Evolutionary conservation across 345 rosid species (phyloP), one percentile per base, ranked within the genome.

Genomic region (Iberis pinnata): DNA sequence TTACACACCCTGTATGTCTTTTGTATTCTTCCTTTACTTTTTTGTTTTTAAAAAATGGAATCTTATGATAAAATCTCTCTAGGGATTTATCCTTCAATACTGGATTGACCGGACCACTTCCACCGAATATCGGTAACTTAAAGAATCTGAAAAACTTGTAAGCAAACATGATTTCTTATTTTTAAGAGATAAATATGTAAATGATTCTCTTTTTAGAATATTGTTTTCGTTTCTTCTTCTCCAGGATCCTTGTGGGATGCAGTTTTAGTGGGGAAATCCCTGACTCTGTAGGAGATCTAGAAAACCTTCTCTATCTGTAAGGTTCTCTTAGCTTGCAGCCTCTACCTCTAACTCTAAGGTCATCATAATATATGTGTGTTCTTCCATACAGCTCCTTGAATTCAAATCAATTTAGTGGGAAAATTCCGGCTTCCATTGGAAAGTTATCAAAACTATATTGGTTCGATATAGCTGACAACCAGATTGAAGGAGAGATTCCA

Each of bases 391-490:
- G 97, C 63, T 83, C 97, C 33, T 69, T 88, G 31, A 88, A 83
- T 70, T 78, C 76, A 0, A 92, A 92, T 72, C 15, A 58, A 45
- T 85, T 92, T 64, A 76, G 33, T 48, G 99, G 99, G 46, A 4
- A 10, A 29, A 81, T 93, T 48, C 99, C 99, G 0, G 61, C 79
- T 25, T 73, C 94, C 43, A 76, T 93, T 12, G 99, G 97, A 14
- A 75, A 46, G 22, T 76, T 85, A 38, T 46, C 75, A 0, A 75
- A 55, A 0, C 94, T 93, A 12, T 75, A 78, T 64, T 93, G 86
- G 97, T 66, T 93, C 29, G 99, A 93, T 68, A 73, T 93, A 20
- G 81, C 90, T 31, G 90, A 83, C 61, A 93, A 93, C 72, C 68
- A 61, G 63, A 77, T 93, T 5, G 73, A 54, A 4, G 99, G 97